Evolutionary conservation across 2,329 filamentous ascomycete species (phyloP).

Genomic region (Simplicillium aogashimaense): DNA sequence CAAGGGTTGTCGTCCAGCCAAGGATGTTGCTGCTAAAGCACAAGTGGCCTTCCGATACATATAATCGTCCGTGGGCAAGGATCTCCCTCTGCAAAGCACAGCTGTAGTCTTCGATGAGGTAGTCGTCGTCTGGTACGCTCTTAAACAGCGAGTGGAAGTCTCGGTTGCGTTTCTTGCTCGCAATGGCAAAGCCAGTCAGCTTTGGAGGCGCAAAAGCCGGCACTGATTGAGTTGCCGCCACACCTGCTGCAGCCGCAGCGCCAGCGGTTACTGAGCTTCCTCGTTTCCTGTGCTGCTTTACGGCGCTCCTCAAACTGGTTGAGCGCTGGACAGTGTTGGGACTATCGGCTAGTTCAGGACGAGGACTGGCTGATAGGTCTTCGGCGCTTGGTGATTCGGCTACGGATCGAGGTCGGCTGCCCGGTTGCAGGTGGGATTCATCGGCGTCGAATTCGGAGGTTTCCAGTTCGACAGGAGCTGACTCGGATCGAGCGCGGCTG

Average conservation of each 20-base stretch:
- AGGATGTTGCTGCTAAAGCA: constrained; percentile 99
- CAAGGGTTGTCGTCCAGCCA: constrained; percentile 93
- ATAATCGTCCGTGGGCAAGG: constrained; percentile 82
- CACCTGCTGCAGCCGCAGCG: constrained; percentile 54
- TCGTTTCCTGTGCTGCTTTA: constrained; percentile 59
- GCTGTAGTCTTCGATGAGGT: constrained; percentile 96
- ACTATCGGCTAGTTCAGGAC: constrained; percentile 51
- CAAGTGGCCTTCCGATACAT: constrained; percentile 93
- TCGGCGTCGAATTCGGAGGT: constrained; percentile 20
- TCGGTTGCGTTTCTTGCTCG: constrained; percentile 89
- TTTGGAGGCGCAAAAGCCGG: constrained; percentile 55
- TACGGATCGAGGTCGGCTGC: constrained; percentile 36
- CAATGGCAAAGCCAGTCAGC: constrained; percentile 89
- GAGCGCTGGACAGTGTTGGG: constrained; percentile 51
- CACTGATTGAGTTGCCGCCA: constrained; percentile 51
- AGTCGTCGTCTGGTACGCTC: constrained; percentile 95
- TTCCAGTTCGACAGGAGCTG: constrained; percentile 41
- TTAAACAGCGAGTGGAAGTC: constrained; percentile 93
- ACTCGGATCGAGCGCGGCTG: constrained; percentile 42
- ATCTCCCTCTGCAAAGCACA: constrained; percentile 95
- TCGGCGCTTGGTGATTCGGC: constrained; percentile 43
- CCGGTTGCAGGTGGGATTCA: constrained; percentile 12
- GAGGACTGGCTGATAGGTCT: constrained; percentile 50
- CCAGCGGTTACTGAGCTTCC: constrained; percentile 69
- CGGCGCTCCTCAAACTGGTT: constrained; percentile 56